Percentiles rank a stretch among this genome's conserved stretches.
Evolutionary conservation across 225 moss, liverwort and hornwort genomes (phyloP).

Genomic region (Sphagnum tenellum): DNA sequence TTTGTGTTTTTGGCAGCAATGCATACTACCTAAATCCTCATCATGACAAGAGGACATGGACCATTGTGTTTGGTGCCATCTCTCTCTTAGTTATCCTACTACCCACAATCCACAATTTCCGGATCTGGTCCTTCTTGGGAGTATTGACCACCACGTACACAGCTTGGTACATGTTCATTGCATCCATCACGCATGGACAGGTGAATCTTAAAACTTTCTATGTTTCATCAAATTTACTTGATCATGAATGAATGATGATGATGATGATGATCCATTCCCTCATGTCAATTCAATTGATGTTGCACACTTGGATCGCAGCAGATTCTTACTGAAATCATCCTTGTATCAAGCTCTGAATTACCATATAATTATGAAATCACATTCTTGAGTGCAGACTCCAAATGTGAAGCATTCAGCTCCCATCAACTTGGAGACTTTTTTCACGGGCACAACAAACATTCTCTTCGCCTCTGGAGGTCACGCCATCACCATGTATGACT

Average conservation of each 20-base stretch:
- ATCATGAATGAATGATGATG: no score
- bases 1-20: constrained; percentile 13
- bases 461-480: constrained; percentile 49
- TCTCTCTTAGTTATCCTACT: constrained; percentile 29
- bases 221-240: not conserved
- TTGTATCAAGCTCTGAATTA: no score
- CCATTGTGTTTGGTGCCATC: constrained; percentile 39
- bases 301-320: no score
- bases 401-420: constrained; percentile 35
- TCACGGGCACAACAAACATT: constrained; percentile 48
- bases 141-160: constrained; percentile 48
- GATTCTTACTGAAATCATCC: no score
- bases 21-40: constrained; percentile 39
- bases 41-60: constrained; percentile 33
- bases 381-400: constrained; percentile 11
- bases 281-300: no score
- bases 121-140: constrained; percentile 33
- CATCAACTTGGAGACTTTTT: constrained; percentile 20
- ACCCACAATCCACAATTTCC: constrained; percentile 45
- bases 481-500: constrained; percentile 36
- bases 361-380: not conserved
- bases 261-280: no score
- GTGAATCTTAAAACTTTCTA: constrained; percentile 10
- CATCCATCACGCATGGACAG: constrained; percentile 26
- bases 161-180: constrained; percentile 43